Percentiles rank a stretch among this genome's conserved stretches.
Evolutionary conservation across 306 rosid species (phyloP).

Genomic region (Hylodesmum podocarpum): DNA sequence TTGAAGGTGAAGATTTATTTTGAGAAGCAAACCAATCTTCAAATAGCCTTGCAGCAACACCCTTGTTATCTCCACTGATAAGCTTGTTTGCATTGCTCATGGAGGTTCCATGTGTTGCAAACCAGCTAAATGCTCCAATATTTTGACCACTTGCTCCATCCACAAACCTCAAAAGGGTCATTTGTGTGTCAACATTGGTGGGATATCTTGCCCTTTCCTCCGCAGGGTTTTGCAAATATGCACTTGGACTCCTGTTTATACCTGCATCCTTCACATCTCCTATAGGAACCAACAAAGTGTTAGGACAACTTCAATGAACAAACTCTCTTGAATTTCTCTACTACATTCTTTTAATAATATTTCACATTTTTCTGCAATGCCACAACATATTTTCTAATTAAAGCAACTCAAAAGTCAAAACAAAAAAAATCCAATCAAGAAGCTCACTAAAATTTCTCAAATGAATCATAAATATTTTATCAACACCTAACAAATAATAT

Average conservation of each 20-base stretch:
- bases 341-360: too few species aligned
- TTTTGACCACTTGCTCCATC: constrained; percentile 47
- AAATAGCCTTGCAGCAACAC: constrained; percentile 77
- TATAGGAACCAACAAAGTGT: background rate
- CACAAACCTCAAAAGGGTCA: constrained; percentile 72
- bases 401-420: too few species aligned
- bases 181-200: constrained; percentile 59
- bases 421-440: too few species aligned
- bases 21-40: constrained; percentile 68
- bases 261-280: constrained; percentile 73
- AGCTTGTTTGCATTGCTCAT: constrained; percentile 81
- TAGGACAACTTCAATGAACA: too few species aligned
- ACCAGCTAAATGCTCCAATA: constrained; percentile 77
- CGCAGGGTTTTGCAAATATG: constrained; percentile 66
- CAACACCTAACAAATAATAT: too few species aligned
- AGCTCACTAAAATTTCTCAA: too few species aligned
- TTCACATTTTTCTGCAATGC: too few species aligned
- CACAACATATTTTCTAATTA: too few species aligned
- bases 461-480: too few species aligned
- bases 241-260: constrained; percentile 82
- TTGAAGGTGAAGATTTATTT: background rate
- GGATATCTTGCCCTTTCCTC: constrained; percentile 67
- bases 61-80: constrained; percentile 87
- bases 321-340: too few species aligned
- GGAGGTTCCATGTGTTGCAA: constrained; percentile 85